Evolutionary conservation across 2,329 filamentous ascomycete genomes (phyloP), one percentile per base, ranked within the genome.

Genomic region (Colletotrichum musae): DNA sequence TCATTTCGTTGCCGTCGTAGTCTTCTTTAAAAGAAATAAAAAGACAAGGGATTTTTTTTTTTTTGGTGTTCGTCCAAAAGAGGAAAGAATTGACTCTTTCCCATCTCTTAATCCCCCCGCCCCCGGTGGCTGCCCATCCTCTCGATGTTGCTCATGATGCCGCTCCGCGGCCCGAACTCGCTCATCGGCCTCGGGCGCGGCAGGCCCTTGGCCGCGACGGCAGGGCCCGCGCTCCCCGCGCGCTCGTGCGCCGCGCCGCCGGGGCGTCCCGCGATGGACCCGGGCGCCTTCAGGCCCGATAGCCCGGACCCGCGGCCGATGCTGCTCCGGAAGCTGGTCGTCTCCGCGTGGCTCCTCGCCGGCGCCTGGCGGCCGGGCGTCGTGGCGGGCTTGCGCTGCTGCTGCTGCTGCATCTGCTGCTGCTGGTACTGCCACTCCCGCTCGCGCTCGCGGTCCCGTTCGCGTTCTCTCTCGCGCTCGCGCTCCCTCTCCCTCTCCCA

Each of bases 141-240:
- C 84, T 97, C 94, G 78, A 97, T 96, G 18, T 92, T 94, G 74
- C 87, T 92, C 91, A 97, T 91, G 76, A 96, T 92, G 65, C 92
- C 90, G 76, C 92, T 93, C 75, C 93, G 80, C 71, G 79, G 75
- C 9, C 82, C 81, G 70, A 82, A 73, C 43, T 83, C 84, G 71
- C 83, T 86, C 70, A 84, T 84, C 15, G 86, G 87, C 70, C 87
- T 80, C 2, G 68, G 68, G 21, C 67, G 64, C 47, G 86, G 83
- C 61, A 88, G 74, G 9, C 82, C 84, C 47, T 81, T 82, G 4
- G 75, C 72, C 7, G 70, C 76, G 32, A 36, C 32, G 32, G 32
- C 32, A 39, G 75, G 71, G 16, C 77, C 77, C 48, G 72, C 79
- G 66, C 83, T 85, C 78, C 81, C 84, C 52, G 81, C 82, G 61